Conservation (phyloP, 163 green algal species). For the Prototheca cutis region DNA sequence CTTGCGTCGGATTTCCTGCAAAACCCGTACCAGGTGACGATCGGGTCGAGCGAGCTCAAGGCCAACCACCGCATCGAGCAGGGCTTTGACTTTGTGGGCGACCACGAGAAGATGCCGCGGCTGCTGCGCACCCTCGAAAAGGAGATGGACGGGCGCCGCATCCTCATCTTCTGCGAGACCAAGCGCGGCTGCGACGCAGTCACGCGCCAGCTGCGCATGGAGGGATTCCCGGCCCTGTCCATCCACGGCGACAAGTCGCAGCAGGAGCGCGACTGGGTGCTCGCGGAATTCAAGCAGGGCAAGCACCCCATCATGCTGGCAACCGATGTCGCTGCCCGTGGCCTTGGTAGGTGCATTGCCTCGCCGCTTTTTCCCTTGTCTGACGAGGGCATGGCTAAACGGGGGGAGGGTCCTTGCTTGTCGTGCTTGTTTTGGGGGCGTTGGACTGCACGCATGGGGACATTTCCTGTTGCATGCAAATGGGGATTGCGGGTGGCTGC, state of each 20-base stretch:
- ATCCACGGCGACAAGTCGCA: constrained; percentile 98
- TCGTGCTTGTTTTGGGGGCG: too few species aligned
- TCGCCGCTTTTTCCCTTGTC: not conserved
- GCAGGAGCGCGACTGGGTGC: constrained; percentile 91
- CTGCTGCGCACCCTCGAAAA: constrained; percentile 63
- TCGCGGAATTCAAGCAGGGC: constrained; percentile 69
- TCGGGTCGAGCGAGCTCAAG: constrained; percentile 68
- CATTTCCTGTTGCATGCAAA: too few species aligned
- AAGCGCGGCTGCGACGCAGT: constrained; percentile 81
- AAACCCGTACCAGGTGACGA: constrained; percentile 66
- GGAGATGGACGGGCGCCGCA: constrained; percentile 71
- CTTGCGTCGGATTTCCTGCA: constrained; percentile 45
- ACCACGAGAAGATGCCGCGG: constrained; percentile 79
- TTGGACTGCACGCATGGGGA: too few species aligned
- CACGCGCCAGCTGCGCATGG: constrained; percentile 69
- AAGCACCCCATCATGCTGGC: constrained; percentile 85
- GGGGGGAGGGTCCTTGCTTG: too few species aligned
- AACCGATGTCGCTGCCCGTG: constrained; percentile 90
- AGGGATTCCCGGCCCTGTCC: constrained; percentile 76
- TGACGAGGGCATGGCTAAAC: too few species aligned
- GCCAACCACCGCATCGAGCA: constrained; percentile 93
- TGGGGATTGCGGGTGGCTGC: too few species aligned
- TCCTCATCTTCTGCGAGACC: constrained; percentile 82
- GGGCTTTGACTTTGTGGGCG: constrained; percentile 60
- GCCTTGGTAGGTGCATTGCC: constrained; percentile 49